Percentiles rank a stretch among this genome's conserved stretches.
Evolutionary conservation across 306 rosid species (phyloP).

Genomic region (Dryas octopetala): DNA sequence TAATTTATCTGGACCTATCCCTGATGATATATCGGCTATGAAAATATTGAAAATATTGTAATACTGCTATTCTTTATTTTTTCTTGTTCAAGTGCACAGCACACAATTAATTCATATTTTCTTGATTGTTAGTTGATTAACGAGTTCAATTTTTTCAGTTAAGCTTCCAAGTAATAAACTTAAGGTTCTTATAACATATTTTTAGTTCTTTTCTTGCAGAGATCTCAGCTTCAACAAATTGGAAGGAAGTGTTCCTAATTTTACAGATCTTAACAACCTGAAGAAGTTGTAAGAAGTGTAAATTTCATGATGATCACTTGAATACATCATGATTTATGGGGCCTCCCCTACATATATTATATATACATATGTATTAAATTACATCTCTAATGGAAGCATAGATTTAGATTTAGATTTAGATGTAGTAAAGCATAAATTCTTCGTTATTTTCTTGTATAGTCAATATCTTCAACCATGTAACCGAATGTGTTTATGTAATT

Average conservation of each 20-base stretch:
- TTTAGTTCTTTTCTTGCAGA: not conserved
- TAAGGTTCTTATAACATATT: not conserved
- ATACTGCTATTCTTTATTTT: not conserved
- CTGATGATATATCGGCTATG: not conserved
- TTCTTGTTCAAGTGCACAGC: not conserved
- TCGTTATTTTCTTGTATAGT: not conserved
- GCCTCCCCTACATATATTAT: not conserved
- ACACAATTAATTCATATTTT: not conserved
- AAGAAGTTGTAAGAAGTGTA: constrained; percentile 19
- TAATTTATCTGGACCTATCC: constrained; percentile 21
- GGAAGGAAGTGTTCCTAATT: constrained; percentile 7
- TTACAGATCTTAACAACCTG: not conserved
- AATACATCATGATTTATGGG: not conserved
- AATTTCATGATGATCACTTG: not conserved
- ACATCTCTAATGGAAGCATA: not conserved
- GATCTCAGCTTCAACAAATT: constrained; percentile 34
- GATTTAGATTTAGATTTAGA: not conserved
- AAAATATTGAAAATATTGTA: not conserved
- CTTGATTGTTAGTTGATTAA: not conserved
- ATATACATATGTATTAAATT: not conserved
- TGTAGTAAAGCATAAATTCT: not conserved
- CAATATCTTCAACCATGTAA: not conserved
- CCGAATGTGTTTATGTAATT: not conserved
- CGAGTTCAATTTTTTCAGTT: not conserved
- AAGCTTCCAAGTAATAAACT: not conserved